Conservation (phyloP, 164 flowering plant genomes). For the Magnolia sinica region DNA sequence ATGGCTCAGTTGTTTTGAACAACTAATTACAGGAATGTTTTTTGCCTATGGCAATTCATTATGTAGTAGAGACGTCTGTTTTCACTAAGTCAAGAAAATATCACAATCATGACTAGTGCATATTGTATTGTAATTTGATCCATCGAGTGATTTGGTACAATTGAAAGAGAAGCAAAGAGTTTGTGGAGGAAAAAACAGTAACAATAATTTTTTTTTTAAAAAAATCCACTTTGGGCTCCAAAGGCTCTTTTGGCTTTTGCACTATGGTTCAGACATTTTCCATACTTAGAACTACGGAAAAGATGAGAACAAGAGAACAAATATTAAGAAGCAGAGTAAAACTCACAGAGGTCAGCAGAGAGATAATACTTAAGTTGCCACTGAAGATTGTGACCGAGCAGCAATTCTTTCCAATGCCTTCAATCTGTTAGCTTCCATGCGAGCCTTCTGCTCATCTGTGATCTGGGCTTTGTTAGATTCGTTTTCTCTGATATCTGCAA, state of each 20-base stretch:
- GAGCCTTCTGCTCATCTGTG: constrained; percentile 58
- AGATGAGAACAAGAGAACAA: not conserved
- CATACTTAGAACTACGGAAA: not conserved
- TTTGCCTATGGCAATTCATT: no score
- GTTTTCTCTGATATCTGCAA: constrained; percentile 13
- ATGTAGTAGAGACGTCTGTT: no score
- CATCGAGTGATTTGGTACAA: no score
- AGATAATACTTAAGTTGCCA: not conserved
- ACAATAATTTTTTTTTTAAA: no score
- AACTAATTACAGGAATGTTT: no score
- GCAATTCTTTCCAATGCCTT: constrained; percentile 75
- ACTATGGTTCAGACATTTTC: not conserved
- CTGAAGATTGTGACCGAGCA: constrained; percentile 24
- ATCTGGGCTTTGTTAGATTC: constrained; percentile 16
- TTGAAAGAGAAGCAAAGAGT: no score
- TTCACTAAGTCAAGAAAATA: no score
- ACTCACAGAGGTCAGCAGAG: not conserved
- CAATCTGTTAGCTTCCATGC: constrained; percentile 60
- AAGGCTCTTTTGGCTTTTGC: not conserved
- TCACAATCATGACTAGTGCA: no score
- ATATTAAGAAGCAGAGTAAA: not conserved
- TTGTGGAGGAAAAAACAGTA: no score
- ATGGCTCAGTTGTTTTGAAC: no score
- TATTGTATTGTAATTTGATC: no score
- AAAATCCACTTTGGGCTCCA: not conserved